Evolutionary conservation across 805 yeast species (phyloP).

Genomic region (Candida tibetensis): DNA sequence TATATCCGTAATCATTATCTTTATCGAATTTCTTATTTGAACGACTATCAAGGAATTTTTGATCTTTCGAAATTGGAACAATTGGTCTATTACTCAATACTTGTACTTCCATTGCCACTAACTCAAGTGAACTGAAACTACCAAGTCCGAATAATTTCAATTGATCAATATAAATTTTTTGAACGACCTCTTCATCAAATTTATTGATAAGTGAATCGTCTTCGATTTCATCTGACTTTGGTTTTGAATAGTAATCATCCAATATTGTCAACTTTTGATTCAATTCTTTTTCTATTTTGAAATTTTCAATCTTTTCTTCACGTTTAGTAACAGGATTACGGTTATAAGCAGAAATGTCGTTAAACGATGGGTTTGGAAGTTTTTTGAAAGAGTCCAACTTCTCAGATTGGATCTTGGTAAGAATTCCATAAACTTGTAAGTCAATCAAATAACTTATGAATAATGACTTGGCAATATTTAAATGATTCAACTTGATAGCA

Average conservation of each 20-base stretch:
- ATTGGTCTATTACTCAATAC: conserved; percentile 49
- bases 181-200: conserved; percentile 62
- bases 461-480: conserved; percentile 35
- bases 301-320: conserved; percentile 69
- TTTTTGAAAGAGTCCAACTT: conserved; percentile 41
- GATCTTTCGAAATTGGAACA: conserved; percentile 4
- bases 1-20: conserved; percentile 45
- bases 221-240: conserved; percentile 6
- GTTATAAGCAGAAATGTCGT: conserved; percentile 24
- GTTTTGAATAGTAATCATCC: conserved; percentile 18
- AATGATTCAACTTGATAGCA: conserved; percentile 25
- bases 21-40: conserved; percentile 6
- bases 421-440: conserved; percentile 23
- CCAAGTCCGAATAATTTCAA: conserved; percentile 50
- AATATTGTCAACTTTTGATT: conserved; percentile 42
- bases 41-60: conserved; percentile 12
- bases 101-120: conserved; percentile 61
- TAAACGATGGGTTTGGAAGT: conserved; percentile 40
- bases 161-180: conserved; percentile 56
- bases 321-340: conserved; percentile 49
- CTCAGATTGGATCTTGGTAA: conserved; percentile 34
- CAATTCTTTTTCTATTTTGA: conserved; percentile 57
- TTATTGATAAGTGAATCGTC: conserved; percentile 21
- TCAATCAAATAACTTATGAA: conserved; percentile 32
- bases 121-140: conserved; percentile 56